Evolutionary conservation across 495 filamentous ascomycete species (phyloP).

Genomic region (Aspergillus nanangensis): DNA sequence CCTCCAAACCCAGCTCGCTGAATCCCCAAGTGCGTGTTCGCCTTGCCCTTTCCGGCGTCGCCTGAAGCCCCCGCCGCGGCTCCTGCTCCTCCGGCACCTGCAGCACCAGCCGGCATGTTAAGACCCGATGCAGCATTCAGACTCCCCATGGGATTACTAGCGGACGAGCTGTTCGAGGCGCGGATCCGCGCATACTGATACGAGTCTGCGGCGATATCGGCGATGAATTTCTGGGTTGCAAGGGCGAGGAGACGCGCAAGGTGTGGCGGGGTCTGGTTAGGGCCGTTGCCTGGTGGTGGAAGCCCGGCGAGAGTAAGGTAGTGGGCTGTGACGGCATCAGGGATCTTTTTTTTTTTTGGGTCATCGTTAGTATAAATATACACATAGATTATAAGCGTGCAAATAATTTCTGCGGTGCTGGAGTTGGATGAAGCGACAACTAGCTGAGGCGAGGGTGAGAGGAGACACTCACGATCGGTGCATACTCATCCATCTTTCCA

Average conservation of each 20-base stretch:
- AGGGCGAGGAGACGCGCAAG: constrained; percentile 91
- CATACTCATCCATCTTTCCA: constrained; percentile 96
- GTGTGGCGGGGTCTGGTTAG: constrained; percentile 78
- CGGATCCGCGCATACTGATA: constrained; percentile 97
- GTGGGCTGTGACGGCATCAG: constrained; percentile 95
- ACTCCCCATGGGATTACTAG: constrained; percentile 83
- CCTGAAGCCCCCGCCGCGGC: constrained; percentile 47
- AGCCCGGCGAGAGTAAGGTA: constrained; percentile 95
- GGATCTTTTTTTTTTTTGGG: constrained; percentile 72
- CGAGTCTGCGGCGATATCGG: constrained; percentile 93
- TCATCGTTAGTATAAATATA: constrained; percentile 23
- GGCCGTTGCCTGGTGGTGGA: constrained; percentile 74
- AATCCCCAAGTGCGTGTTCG: constrained; percentile 72
- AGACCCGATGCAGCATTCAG: constrained; percentile 75
- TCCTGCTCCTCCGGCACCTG: constrained; percentile 46
- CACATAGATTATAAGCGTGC: no score
- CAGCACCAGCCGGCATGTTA: constrained; percentile 53
- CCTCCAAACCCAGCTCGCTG: constrained; percentile 90
- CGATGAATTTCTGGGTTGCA: constrained; percentile 96
- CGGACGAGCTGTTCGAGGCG: constrained; percentile 77
- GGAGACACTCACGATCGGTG: constrained; percentile 74
- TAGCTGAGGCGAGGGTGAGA: no score
- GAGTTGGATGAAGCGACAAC: no score
- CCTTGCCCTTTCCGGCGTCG: constrained; percentile 57
- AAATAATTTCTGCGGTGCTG: no score